These are phyloP conservation scores for Carex myosuroides DNA, from an alignment of 176 grass and related monocot species.

Conservation along the genomic window DNA sequence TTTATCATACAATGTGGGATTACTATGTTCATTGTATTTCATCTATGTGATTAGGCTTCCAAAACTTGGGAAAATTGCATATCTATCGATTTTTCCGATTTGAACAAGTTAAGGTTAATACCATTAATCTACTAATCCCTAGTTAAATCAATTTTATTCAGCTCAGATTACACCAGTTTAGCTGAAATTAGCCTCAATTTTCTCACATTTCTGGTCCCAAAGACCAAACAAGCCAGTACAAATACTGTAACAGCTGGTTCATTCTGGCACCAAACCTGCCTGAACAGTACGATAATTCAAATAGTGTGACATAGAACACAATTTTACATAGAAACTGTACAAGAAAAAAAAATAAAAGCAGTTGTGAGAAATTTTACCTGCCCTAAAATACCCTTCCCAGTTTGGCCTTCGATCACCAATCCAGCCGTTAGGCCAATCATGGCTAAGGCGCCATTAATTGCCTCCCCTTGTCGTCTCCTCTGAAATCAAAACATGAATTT, in stretches of 20 bases:
- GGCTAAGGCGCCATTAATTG: slow-evolving; percentile 75
- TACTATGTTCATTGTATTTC: not conserved
- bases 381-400: slow-evolving; percentile 86
- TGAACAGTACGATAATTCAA: not conserved
- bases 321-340: not conserved
- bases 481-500: slow-evolving; percentile 27
- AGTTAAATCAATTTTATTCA: not conserved
- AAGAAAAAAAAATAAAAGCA: not conserved
- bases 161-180: not conserved
- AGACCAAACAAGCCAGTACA: not conserved
- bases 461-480: slow-evolving; percentile 68
- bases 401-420: slow-evolving; percentile 70
- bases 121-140: not conserved
- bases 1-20: not conserved
- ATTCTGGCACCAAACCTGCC: not conserved
- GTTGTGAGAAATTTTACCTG: slow-evolving; percentile 48
- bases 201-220: not conserved
- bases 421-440: slow-evolving; percentile 84
- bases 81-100: not conserved
- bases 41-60: not conserved
- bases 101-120: not conserved
- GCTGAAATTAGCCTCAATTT: not conserved
- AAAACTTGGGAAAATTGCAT: not conserved
- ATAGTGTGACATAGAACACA: not conserved
- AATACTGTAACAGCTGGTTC: not conserved